These are phyloP conservation scores for Alternaria sp. DNA, from an alignment of 2,329 filamentous ascomycete species.

Conservation along the genomic window DNA sequence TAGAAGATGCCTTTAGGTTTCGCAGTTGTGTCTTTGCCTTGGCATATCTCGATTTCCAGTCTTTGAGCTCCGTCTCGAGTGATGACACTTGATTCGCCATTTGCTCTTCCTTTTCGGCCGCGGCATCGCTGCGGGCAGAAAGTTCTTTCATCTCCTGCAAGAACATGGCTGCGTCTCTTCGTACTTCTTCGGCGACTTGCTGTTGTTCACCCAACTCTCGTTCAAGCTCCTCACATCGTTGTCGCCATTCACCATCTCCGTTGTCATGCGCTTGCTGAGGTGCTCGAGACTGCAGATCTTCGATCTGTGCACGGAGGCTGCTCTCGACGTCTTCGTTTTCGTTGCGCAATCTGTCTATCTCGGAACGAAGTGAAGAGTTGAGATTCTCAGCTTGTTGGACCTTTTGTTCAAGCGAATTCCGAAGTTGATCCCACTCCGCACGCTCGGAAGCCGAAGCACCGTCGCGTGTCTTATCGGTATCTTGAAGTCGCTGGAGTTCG, in stretches of 20 bases:
- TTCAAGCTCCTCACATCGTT: conserved; percentile 54
- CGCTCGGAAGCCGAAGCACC: conserved; percentile 66
- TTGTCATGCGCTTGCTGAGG: conserved; percentile 26
- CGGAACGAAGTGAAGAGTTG: conserved; percentile 79
- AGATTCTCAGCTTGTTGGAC: conserved; percentile 75
- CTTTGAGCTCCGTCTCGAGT: conserved; percentile 81
- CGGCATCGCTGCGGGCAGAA: conserved; percentile 78
- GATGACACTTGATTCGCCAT: conserved; percentile 76
- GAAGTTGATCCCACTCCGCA: conserved; percentile 72
- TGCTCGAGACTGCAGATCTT: conserved; percentile 51
- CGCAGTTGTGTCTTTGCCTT: conserved; percentile 86
- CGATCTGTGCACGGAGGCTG: conserved; percentile 68
- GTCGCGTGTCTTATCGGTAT: conserved; percentile 62
- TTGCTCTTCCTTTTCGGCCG: conserved; percentile 81
- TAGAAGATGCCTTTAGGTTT: conserved; percentile 78
- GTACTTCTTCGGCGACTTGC: conserved; percentile 83
- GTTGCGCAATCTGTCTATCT: conserved; percentile 74
- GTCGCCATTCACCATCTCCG: conserved; percentile 42
- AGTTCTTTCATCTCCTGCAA: conserved; percentile 87
- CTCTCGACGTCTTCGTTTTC: conserved; percentile 70
- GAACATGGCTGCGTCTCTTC: conserved; percentile 81
- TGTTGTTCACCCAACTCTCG: conserved; percentile 77
- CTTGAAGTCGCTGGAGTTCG: conserved; percentile 66
- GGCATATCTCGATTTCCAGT: conserved; percentile 91
- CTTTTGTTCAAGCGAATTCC: conserved; percentile 72